Base-by-base conservation (phyloP, 1,139 yeast genomes). In the Zygoascus hellenicus region DNA sequence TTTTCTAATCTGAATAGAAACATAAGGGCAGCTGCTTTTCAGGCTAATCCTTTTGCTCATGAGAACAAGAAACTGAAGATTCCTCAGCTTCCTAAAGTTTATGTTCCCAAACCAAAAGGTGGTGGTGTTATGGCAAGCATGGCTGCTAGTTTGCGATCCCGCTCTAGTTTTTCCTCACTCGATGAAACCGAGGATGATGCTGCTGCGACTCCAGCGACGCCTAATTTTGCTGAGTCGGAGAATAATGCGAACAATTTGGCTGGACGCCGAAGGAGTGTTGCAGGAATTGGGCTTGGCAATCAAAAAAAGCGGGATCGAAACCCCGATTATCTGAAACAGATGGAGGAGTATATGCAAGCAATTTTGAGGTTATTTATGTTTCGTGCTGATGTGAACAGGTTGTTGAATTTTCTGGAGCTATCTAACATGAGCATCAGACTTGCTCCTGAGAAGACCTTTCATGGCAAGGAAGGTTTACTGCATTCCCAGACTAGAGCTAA, bases 391-490 rank as follows among this genome's bases (percentile, higher is more conserved):
- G 81, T 95, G 0, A 88, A 89, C 59, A 73, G 83, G 50, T 63
- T 92, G 14, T 85, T 90, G 58, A 89, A 84, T 53, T 92, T 92
- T 62, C 79, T 92, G 54, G 98, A 92, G 59, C 69, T 92, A 15
- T 88, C 97, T 0, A 95, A 96, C 1, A 77, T 92, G 57, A 87
- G 95, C 9, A 80, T 95, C 17, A 71, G 90, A 42, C 70, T 92
- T 40, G 83, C 94, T 47, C 83, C 88, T 54, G 97, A 92, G 63
- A 78, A 80, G 19, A 85, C 89, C 0, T 84, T 74, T 59, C 80
- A 78, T 49, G 96, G 98, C 1, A 92, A 90, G 58, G 97, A 92
- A 66, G 98, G 98, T 3, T 77, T 80, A 46, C 68, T 92, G 48
- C 80, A 85, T 51, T 77, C 89, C 40, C 80, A 90, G 16, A 83